These are phyloP conservation scores for Neofusicoccum kwambonambiense DNA, from an alignment of 2,329 filamentous ascomycete genomes.

Conservation along the genomic window DNA sequence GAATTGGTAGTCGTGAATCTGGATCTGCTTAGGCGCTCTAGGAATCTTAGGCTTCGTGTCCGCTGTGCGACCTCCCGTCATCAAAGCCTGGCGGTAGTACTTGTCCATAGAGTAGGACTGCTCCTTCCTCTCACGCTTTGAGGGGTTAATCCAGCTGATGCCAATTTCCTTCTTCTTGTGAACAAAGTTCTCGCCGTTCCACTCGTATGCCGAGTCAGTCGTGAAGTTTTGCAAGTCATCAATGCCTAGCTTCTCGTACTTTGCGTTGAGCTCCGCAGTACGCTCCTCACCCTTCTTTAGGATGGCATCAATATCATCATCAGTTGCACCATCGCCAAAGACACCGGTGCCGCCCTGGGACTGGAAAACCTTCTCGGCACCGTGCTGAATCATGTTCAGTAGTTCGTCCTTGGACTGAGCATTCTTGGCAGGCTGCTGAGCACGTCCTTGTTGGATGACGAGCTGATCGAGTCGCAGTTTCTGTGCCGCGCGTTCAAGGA, in stretches of 20 bases:
- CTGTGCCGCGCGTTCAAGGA: conserved; percentile 91
- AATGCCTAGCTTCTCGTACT: conserved; percentile 94
- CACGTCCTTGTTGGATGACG: conserved; percentile 95
- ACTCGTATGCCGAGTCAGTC: conserved; percentile 96
- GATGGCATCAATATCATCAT: conserved; percentile 89
- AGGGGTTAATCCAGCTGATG: conserved; percentile 94
- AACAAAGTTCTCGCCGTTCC: conserved; percentile 97
- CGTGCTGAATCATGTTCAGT: conserved; percentile 97
- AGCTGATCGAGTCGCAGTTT: conserved; percentile 95
- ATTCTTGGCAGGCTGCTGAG: conserved; percentile 85
- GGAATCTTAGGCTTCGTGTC: conserved; percentile 93
- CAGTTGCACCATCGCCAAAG: conserved; percentile 60
- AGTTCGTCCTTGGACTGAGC: conserved; percentile 95
- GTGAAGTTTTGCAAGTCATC: conserved; percentile 98
- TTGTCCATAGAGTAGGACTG: conserved; percentile 98
- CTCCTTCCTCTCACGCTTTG: conserved; percentile 97
- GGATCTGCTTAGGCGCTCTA: conserved; percentile 88
- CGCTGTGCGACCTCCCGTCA: conserved; percentile 73
- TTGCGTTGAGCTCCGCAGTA: conserved; percentile 85
- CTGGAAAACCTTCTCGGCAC: conserved; percentile 90
- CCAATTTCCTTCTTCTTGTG: conserved; percentile 85
- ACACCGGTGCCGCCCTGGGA: conserved; percentile 64
- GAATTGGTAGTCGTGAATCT: conserved; percentile 96
- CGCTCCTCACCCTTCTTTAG: conserved; percentile 81
- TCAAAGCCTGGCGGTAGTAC: conserved; percentile 91